Conservation (phyloP, 139 green algal genomes). For the Medakamo hakoo region DNA sequence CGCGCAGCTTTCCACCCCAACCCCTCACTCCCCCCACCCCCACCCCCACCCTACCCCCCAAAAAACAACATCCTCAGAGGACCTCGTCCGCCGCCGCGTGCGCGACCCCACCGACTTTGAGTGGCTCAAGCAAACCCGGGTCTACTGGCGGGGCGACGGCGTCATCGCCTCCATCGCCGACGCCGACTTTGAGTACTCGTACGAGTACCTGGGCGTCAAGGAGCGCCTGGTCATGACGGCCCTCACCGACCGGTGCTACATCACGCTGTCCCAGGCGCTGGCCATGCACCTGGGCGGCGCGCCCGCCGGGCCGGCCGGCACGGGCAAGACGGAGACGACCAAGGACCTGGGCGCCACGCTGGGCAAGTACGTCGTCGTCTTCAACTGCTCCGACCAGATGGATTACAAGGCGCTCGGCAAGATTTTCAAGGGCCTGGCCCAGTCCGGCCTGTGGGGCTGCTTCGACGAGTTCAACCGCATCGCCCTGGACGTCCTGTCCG, state of each 20-base stretch:
- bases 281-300: constrained; percentile 91
- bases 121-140: constrained; percentile 88
- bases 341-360: constrained; percentile 90
- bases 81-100: constrained; percentile 79
- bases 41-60: background rate
- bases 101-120: constrained; percentile 94
- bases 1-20: background rate
- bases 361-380: constrained; percentile 94
- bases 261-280: constrained; percentile 84
- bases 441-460: constrained; percentile 87
- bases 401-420: constrained; percentile 93
- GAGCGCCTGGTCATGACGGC: constrained; percentile 92
- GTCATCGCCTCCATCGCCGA: constrained; percentile 93
- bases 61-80: constrained; percentile 35
- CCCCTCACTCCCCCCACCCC: background rate
- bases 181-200: constrained; percentile 95
- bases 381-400: constrained; percentile 97
- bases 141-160: constrained; percentile 86
- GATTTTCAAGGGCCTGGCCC: constrained; percentile 93
- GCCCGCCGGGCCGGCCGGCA: constrained; percentile 80
- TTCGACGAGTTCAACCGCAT: constrained; percentile 99
- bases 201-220: constrained; percentile 88
- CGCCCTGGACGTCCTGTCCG: constrained; percentile 89
- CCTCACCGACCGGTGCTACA: constrained; percentile 91
- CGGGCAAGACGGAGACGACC: constrained; percentile 93